These are phyloP conservation scores for Fragaria ananassa DNA, from an alignment of 306 rosid species.

Conservation along the genomic window DNA sequence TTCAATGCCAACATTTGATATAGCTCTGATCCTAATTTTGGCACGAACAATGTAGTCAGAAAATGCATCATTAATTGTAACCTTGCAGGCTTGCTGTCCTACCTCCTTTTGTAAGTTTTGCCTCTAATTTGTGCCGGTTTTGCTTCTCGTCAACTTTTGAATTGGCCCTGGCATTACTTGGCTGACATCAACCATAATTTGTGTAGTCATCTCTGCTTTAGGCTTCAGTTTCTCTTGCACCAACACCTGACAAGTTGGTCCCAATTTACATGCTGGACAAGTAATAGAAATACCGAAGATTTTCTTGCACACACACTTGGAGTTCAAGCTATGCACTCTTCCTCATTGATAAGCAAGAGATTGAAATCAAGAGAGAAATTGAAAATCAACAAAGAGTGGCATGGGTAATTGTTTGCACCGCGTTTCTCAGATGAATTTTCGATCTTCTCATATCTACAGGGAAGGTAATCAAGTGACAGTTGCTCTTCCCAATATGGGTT, in stretches of 20 bases:
- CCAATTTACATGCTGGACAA: slow-evolving; percentile 1
- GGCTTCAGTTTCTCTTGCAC: background rate
- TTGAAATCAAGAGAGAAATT: background rate
- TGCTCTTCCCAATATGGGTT: no score
- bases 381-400: background rate
- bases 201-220: background rate
- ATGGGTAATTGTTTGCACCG: no score
- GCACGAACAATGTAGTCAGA: slow-evolving; percentile 21
- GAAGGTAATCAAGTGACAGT: no score
- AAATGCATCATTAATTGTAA: slow-evolving; percentile 16
- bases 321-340: slow-evolving; percentile 3
- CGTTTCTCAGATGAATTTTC: no score
- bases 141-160: background rate
- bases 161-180: background rate
- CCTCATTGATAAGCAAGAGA: background rate
- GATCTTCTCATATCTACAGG: no score
- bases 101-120: background rate
- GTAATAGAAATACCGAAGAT: background rate
- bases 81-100: background rate
- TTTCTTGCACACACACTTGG: slow-evolving; percentile 14
- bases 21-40: slow-evolving; percentile 16
- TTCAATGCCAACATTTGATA: slow-evolving; percentile 2
- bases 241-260: background rate
- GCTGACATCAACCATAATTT: background rate
- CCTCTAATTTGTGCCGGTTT: background rate